Conservation (phyloP, 1,139 yeast genomes). For the Debaryomyces subglobosus region DNA sequence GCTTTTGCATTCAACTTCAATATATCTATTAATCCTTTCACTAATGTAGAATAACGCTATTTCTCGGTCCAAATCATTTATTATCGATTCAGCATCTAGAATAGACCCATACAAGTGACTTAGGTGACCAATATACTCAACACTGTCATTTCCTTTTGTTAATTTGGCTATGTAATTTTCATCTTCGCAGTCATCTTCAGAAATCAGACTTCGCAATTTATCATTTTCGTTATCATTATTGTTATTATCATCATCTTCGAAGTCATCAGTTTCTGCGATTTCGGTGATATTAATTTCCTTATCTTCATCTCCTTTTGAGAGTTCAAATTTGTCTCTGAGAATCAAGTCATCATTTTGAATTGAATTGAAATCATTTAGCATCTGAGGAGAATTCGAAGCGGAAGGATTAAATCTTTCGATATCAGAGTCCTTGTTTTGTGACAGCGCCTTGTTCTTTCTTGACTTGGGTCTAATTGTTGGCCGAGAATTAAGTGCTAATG, state of each 20-base stretch:
- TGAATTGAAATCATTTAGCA: slow-evolving; percentile 37
- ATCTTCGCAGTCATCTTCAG: slow-evolving; percentile 13
- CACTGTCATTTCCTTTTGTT: slow-evolving; percentile 8
- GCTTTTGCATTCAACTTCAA: slow-evolving; percentile 38
- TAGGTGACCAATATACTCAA: slow-evolving; percentile 16
- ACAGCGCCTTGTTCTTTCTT: slow-evolving; percentile 23
- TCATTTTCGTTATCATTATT: slow-evolving; percentile 21
- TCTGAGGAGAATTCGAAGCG: slow-evolving; percentile 47
- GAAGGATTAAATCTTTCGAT: slow-evolving; percentile 38
- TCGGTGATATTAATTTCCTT: slow-evolving; percentile 23
- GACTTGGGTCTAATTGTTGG: slow-evolving; percentile 44
- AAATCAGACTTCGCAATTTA: slow-evolving; percentile 19
- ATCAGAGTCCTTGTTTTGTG: slow-evolving; percentile 16
- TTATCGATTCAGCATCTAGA: slow-evolving; percentile 38
- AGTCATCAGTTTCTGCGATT: slow-evolving; percentile 30
- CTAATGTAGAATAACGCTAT: slow-evolving; percentile 46
- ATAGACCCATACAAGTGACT: slow-evolving; percentile 38
- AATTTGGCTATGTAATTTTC: slow-evolving; percentile 21
- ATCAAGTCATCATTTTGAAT: slow-evolving; percentile 38
- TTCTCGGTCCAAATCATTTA: slow-evolving; percentile 39
- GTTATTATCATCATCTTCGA: slow-evolving; percentile 30
- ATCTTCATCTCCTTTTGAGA: slow-evolving; percentile 19
- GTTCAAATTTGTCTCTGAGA: slow-evolving; percentile 39
- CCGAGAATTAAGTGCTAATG: slow-evolving; percentile 32
- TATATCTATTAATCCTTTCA: slow-evolving; percentile 34